Evolutionary conservation across 1,139 yeast species (phyloP).

Genomic region (Pichiaceae sp.): DNA sequence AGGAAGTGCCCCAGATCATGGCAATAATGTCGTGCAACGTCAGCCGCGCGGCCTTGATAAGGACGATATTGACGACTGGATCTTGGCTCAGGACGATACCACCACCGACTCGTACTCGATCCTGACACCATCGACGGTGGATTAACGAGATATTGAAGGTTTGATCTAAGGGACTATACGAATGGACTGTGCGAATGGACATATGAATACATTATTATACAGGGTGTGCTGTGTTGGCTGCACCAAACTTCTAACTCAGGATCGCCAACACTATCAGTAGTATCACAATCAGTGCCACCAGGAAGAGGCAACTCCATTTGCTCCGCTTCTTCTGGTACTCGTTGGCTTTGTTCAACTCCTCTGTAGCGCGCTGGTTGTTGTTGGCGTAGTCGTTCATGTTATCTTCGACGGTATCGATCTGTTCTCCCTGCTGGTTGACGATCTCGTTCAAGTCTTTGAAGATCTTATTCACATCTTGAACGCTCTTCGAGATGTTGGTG

Average conservation of each 20-base stretch:
- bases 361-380: conserved; percentile 62
- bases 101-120: not conserved
- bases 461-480: conserved; percentile 74
- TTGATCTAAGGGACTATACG: not conserved
- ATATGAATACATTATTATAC: too few relatives aligned
- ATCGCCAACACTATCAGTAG: conserved; percentile 35
- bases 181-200: too few relatives aligned
- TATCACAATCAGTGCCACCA: conserved; percentile 39
- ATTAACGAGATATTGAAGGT: not conserved
- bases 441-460: conserved; percentile 72
- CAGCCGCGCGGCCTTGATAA: conserved; percentile 1
- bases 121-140: not conserved
- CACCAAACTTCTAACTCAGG: conserved; percentile 26
- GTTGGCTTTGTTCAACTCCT: conserved; percentile 65
- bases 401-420: conserved; percentile 75
- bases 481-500: conserved; percentile 64
- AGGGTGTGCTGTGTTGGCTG: too few relatives aligned
- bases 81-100: not conserved
- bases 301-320: conserved; percentile 63
- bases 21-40: not conserved
- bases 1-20: not conserved
- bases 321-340: conserved; percentile 63
- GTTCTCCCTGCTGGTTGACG: conserved; percentile 78
- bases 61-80: conserved; percentile 7
- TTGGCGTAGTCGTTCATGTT: conserved; percentile 59